phyloP scores from a whole-genome alignment of 441 rosid genomes.

The Pelargonium cotyledonis region DNA sequence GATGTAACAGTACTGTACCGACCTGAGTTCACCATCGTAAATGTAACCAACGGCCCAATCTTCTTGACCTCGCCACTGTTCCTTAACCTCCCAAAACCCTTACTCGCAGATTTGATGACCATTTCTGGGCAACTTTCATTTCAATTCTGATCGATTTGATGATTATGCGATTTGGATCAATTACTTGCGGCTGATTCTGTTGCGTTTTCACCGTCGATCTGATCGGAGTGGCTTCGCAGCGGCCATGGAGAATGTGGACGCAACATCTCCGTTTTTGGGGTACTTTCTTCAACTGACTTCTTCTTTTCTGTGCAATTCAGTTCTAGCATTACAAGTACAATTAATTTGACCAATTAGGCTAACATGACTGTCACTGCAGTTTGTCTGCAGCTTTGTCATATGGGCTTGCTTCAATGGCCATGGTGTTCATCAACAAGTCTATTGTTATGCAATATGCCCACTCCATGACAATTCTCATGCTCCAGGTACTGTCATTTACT shows the following conservation, averaged over 20 bases:
- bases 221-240: not conserved
- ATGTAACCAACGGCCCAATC: too few species aligned
- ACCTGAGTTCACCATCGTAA: too few species aligned
- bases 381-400: constrained; percentile 70
- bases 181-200: too few species aligned
- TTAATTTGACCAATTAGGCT: not conserved
- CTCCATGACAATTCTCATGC: constrained; percentile 80
- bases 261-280: not conserved
- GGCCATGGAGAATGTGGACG: not conserved
- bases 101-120: too few species aligned
- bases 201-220: not conserved
- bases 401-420: constrained; percentile 93
- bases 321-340: not conserved
- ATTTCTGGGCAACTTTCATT: too few species aligned
- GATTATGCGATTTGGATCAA: not conserved
- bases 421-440: constrained; percentile 95
- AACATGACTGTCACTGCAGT: constrained; percentile 38
- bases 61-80: too few species aligned
- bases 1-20: too few species aligned
- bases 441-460: constrained; percentile 74
- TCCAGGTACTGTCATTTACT: constrained; percentile 52
- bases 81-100: too few species aligned
- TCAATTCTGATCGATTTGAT: not conserved
- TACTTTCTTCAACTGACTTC: not conserved
- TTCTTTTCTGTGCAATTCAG: not conserved